Evolutionary conservation across 306 rosid species (phyloP).

Genomic region (Crataegus laevigata): DNA sequence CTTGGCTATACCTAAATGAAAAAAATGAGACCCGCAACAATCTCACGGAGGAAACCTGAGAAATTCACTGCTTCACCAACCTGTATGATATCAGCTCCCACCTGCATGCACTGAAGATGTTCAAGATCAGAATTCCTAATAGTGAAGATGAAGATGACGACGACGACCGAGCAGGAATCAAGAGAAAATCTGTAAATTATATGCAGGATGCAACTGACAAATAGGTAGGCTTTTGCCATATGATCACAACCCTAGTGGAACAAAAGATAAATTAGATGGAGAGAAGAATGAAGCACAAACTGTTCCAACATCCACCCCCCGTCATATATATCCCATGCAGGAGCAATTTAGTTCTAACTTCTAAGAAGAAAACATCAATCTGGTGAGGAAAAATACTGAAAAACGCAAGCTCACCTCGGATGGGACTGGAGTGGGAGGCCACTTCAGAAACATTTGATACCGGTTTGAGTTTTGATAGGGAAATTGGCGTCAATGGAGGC

Average conservation of each 20-base stretch:
- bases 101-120: constrained; percentile 67
- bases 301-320: background rate
- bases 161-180: no score
- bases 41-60: constrained; percentile 1
- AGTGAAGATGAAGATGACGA: background rate
- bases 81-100: constrained; percentile 42
- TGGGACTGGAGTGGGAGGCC: constrained; percentile 50
- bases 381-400: constrained; percentile 2
- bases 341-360: background rate
- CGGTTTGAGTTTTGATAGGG: constrained; percentile 30
- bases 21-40: constrained; percentile 23
- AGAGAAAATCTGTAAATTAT: no score
- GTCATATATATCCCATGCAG: background rate
- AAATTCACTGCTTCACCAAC: constrained; percentile 3
- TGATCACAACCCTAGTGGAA: no score
- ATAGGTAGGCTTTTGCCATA: no score
- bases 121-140: constrained; percentile 26
- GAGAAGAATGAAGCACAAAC: background rate
- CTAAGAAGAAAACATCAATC: background rate
- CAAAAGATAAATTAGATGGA: no score
- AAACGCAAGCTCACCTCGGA: constrained; percentile 44
- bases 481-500: constrained; percentile 66
- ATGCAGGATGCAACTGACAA: no score
- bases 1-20: constrained; percentile 23
- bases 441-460: constrained; percentile 39